Evolutionary conservation across 805 yeast species (phyloP).

Genomic region (Debaryomyces prosopidis): DNA sequence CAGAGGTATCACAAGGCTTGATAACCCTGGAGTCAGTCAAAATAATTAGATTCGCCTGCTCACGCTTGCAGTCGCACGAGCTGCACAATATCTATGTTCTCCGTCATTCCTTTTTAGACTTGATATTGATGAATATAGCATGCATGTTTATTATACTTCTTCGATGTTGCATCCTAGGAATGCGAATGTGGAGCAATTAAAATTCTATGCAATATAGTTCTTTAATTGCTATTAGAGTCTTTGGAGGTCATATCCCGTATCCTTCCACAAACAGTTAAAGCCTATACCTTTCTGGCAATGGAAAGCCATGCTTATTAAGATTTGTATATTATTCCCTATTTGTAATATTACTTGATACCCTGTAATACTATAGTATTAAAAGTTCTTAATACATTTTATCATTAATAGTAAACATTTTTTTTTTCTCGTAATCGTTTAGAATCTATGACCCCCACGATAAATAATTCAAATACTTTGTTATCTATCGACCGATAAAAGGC

Average conservation of each 20-base stretch:
- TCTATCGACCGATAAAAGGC: too few species aligned
- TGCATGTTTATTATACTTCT: too few species aligned
- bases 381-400: background rate
- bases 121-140: too few species aligned
- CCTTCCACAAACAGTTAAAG: background rate
- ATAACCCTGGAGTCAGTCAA: slow-evolving; percentile 4
- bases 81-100: too few species aligned
- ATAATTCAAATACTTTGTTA: background rate
- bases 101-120: too few species aligned
- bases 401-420: background rate
- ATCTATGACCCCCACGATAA: background rate
- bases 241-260: too few species aligned
- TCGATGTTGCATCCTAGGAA: too few species aligned
- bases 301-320: background rate
- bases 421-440: background rate
- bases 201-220: too few species aligned
- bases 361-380: background rate
- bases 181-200: too few species aligned
- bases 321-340: background rate
- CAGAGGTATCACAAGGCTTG: slow-evolving; percentile 20
- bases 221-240: too few species aligned
- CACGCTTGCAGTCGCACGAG: too few species aligned
- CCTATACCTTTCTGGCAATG: background rate
- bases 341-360: background rate
- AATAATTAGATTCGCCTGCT: too few species aligned